Conservation (phyloP, 352 stramenopile genomes). For the Phytophthora boehmeriae region DNA sequence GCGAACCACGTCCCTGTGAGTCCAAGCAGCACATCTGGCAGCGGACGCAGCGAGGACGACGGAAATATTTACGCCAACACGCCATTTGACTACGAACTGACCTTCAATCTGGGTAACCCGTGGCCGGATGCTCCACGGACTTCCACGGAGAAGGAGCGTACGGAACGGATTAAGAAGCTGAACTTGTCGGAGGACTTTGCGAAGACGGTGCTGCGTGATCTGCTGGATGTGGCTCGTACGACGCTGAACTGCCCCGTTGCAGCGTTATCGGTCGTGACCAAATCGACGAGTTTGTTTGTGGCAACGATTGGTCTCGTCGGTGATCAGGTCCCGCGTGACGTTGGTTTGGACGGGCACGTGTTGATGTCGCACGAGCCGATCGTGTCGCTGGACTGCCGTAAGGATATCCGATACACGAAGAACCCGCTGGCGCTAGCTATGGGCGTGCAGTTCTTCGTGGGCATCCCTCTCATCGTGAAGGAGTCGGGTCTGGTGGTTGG, state of each 20-base stretch:
- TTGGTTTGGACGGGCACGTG: conserved; percentile 73
- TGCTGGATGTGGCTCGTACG: conserved; percentile 74
- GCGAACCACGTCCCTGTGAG: conserved; percentile 25
- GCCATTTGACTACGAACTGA: conserved; percentile 66
- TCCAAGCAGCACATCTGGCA: conserved; percentile 47
- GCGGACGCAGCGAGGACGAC: conserved; percentile 47
- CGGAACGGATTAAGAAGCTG: conserved; percentile 63
- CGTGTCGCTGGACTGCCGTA: conserved; percentile 72
- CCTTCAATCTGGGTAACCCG: conserved; percentile 71
- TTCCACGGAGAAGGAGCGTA: conserved; percentile 50
- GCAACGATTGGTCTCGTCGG: conserved; percentile 75
- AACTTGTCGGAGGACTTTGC: conserved; percentile 83
- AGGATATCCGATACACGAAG: conserved; percentile 78
- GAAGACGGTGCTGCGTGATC: conserved; percentile 71
- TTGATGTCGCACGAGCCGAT: conserved; percentile 80
- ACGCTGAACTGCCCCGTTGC: conserved; percentile 76
- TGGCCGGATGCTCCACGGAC: conserved; percentile 80
- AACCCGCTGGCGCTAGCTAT: conserved; percentile 80
- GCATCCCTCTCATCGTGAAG: conserved; percentile 70
- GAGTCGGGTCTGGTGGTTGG: conserved; percentile 74
- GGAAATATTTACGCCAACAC: conserved; percentile 67
- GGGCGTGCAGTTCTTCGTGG: conserved; percentile 83
- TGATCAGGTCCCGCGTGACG: conserved; percentile 79
- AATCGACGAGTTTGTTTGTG: conserved; percentile 76
- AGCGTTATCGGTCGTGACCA: conserved; percentile 70